Evolutionary conservation across 192 early-diverging fungal species (phyloP).

Genomic region (Bifiguratus adelaidae): DNA sequence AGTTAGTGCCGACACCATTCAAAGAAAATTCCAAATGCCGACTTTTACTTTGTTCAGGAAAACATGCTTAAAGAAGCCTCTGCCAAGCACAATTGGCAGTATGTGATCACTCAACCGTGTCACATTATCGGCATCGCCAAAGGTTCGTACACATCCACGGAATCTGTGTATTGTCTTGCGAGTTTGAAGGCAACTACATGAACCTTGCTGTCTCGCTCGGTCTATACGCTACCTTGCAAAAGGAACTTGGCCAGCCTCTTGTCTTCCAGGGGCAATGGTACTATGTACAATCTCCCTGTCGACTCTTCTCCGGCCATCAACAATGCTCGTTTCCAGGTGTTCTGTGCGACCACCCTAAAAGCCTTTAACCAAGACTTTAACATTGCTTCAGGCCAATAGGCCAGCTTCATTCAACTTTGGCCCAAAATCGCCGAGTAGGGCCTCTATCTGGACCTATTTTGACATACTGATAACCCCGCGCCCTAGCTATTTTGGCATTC

Average conservation of each 20-base stretch:
- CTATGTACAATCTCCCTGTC: background rate
- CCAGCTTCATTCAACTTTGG: background rate
- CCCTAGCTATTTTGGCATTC: background rate
- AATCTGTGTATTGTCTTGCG: background rate
- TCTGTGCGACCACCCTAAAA: background rate
- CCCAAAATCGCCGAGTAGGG: slow-evolving; percentile 2
- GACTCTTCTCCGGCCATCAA: slow-evolving; percentile 1
- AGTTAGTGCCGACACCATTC: background rate
- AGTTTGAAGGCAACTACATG: slow-evolving; percentile 1
- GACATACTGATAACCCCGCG: background rate
- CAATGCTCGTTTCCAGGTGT: background rate
- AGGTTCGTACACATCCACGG: no score
- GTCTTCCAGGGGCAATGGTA: background rate
- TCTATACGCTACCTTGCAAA: slow-evolving; percentile 2
- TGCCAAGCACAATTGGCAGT: background rate
- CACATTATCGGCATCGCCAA: background rate
- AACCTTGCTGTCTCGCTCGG: background rate
- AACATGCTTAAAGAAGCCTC: background rate
- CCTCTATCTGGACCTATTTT: no score
- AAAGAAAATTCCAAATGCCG: no score
- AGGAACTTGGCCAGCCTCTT: background rate
- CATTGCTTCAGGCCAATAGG: background rate
- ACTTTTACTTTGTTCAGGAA: background rate
- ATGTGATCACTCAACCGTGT: background rate
- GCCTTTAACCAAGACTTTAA: background rate